A percentile compares a stretch with the other conserved stretches of the same genome.
These are phyloP conservation scores for Ganoderma lingzhi DNA, from an alignment of 1,284 basidiomycete genomes.

Conservation along the genomic window DNA sequence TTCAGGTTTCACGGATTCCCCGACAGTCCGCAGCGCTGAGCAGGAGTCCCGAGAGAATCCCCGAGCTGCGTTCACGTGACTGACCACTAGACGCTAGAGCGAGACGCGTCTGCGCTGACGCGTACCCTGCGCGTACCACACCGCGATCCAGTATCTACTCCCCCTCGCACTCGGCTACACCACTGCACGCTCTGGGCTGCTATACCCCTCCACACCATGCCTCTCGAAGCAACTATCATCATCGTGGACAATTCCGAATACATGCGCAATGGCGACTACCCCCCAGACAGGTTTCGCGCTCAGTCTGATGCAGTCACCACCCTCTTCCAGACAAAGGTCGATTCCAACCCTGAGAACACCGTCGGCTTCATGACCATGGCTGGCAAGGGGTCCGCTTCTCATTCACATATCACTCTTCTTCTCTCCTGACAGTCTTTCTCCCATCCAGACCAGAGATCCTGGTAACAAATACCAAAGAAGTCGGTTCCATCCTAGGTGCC, in stretches of 20 bases:
- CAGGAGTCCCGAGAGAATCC: background rate
- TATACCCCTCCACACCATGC: constrained; percentile 67
- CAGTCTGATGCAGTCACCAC: constrained; percentile 93
- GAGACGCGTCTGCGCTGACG: constrained; percentile 32
- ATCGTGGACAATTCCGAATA: constrained; percentile 95
- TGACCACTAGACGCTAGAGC: constrained; percentile 17
- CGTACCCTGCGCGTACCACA: constrained; percentile 20
- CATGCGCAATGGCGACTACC: constrained; percentile 97
- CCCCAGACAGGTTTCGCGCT: constrained; percentile 87
- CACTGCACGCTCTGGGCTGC: background rate
- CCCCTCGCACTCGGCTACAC: background rate
- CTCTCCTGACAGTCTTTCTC: background rate
- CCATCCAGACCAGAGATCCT: constrained; percentile 87
- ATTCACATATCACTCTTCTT: background rate
- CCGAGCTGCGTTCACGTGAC: constrained; percentile 21
- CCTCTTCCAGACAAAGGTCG: constrained; percentile 93
- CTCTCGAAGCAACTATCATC: constrained; percentile 93
- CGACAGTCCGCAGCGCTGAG: constrained; percentile 4
- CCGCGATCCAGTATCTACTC: background rate
- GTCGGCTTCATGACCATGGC: constrained; percentile 99
- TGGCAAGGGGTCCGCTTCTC: constrained; percentile 81
- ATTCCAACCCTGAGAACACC: constrained; percentile 96
- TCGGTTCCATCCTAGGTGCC: constrained; percentile 90
- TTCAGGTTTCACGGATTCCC: background rate
- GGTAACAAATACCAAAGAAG: constrained; percentile 94